A percentile compares a stretch with the other conserved stretches of the same genome.
Evolutionary conservation across 2,329 filamentous ascomycete genomes (phyloP).

Genomic region (Stachybotrys elegans): DNA sequence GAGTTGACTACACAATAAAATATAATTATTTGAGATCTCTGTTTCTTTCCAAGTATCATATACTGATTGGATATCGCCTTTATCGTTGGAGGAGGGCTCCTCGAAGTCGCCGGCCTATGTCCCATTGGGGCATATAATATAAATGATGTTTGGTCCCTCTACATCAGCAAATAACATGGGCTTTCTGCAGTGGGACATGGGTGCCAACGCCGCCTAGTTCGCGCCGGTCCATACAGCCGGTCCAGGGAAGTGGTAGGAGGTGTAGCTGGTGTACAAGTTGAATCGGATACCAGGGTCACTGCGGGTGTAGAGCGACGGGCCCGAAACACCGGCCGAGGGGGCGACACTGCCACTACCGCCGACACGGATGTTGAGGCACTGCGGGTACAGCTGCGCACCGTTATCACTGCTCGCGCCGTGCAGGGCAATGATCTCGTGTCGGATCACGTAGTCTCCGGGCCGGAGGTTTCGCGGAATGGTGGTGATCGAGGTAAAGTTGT

Average conservation of each 20-base stretch:
- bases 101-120: no score
- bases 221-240: slow-evolving; percentile 14
- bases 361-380: slow-evolving; percentile 42
- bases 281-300: slow-evolving; percentile 20
- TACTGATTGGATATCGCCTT: no score
- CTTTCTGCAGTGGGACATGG: no score
- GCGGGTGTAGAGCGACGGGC: slow-evolving; percentile 17
- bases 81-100: no score
- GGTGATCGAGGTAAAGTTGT: slow-evolving; percentile 23
- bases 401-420: slow-evolving; percentile 34
- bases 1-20: no score
- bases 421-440: slow-evolving; percentile 46
- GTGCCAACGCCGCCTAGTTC: no score
- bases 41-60: no score
- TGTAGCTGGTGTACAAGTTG: slow-evolving; percentile 16
- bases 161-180: no score
- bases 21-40: no score
- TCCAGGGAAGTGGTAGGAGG: slow-evolving; percentile 15
- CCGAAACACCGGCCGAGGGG: slow-evolving; percentile 19
- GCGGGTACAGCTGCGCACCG: slow-evolving; percentile 45
- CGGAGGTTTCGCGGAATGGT: slow-evolving; percentile 25
- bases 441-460: slow-evolving; percentile 37
- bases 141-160: no score
- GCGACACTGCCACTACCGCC: slow-evolving; percentile 30
- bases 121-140: no score